Base-by-base conservation (phyloP, 495 filamentous ascomycete genomes). In the Aspergillus carlsbadensis region DNA sequence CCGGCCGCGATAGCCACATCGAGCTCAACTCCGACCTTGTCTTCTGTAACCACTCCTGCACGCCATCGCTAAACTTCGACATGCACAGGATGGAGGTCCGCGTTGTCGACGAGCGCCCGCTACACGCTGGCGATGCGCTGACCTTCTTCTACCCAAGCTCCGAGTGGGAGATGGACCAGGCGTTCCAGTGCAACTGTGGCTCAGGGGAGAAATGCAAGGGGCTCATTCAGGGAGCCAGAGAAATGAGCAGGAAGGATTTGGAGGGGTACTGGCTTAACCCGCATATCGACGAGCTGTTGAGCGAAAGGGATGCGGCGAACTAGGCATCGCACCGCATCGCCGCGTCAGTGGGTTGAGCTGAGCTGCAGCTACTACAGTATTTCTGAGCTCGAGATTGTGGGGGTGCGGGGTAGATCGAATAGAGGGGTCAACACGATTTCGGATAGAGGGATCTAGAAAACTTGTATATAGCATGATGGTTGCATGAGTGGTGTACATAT, bases 81-180 rank as follows among this genome's bases (percentile, higher is more conserved):
- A 90, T 85, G 75, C 65, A 65, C 40, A 76, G 75, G 59, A 78
- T 83, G 72, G 79, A 82, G 60, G 75, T 91, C 61, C 75, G 87
- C 14, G 87, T 83, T 0, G 69, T 71, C 3, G 80, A 80, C 11
- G 71, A 78, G 15, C 79, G 80, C 34, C 74, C 88, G 22, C 49
- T 77, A 60, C 69, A 78, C 45, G 64, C 60, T 2, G 87, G 86
- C 33, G 83, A 90, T 49, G 80, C 84, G 52, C 68, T 90, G 40
- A 90, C 87, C 52, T 90, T 89, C 77, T 91, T 91, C 73, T 91
- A 91, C 65, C 88, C 88, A 6, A 86, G 81, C 52, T 86, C 86
- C 4, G 88, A 91, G 70, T 91, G 85, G 85, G 63, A 79, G 54
- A 90, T 90, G 87, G 83, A 83, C 40, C 86, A 90, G 71, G 74